phyloP scores from a whole-genome alignment of 441 rosid genomes.

The Populus trichocarpa region DNA sequence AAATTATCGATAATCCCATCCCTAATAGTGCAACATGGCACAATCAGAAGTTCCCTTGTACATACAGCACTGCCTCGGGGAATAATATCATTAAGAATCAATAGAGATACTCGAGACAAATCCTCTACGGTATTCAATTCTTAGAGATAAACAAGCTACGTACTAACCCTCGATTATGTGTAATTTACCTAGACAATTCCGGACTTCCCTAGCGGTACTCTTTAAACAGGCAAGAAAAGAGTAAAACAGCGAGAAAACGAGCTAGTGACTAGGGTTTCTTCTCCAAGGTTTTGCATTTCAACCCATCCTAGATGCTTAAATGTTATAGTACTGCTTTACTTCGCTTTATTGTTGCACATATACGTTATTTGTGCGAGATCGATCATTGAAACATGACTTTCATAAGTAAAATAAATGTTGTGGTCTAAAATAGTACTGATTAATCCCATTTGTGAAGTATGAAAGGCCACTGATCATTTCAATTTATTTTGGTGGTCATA shows the following conservation, averaged over 20 bases:
- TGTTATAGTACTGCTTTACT: neutral
- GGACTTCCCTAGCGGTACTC: neutral
- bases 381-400: constrained; percentile 29
- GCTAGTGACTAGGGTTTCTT: constrained; percentile 11
- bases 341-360: constrained; percentile 20
- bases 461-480: constrained; percentile 11
- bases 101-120: constrained; percentile 7
- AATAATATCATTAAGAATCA: neutral
- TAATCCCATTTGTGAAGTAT: constrained; percentile 15
- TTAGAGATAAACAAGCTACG: constrained; percentile 8
- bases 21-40: neutral
- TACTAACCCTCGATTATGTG: constrained; percentile 9
- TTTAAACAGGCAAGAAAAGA: neutral
- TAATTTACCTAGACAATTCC: neutral
- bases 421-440: constrained; percentile 16
- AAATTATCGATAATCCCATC: neutral
- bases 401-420: constrained; percentile 3
- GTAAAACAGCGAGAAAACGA: neutral
- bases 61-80: no score
- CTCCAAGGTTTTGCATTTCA: neutral
- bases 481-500: constrained; percentile 24
- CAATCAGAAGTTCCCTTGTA: neutral
- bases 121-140: neutral
- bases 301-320: neutral
- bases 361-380: constrained; percentile 30